phyloP scores from a whole-genome alignment of 2,329 filamentous ascomycete species.

The Apiospora arundinis region DNA sequence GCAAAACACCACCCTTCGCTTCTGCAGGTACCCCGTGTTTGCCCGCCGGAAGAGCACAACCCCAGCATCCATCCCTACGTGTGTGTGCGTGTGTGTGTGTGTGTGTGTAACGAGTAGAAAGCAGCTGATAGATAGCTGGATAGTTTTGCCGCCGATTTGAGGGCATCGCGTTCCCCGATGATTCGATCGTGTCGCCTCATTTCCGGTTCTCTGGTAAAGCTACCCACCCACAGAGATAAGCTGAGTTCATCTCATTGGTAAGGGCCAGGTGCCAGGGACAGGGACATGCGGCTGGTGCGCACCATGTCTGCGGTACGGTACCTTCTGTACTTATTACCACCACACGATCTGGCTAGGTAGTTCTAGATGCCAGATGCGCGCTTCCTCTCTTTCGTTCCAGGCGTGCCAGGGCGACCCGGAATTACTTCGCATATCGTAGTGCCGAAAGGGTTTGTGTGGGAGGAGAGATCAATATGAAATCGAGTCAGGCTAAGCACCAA shows the following conservation, averaged over 20 bases:
- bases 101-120: background rate
- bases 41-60: background rate
- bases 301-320: conserved; percentile 1
- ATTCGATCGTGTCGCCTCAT: conserved; percentile 15
- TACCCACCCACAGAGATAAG: conserved; percentile 20
- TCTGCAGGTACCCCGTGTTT: conserved; percentile 17
- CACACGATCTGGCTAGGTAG: background rate
- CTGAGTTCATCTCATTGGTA: conserved; percentile 19
- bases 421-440: background rate
- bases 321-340: background rate
- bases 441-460: background rate
- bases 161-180: conserved; percentile 14
- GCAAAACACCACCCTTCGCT: conserved; percentile 6
- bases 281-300: conserved; percentile 13
- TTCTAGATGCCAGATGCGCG: conserved; percentile 12
- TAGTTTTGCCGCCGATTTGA: background rate
- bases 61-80: conserved; percentile 2
- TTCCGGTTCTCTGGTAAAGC: conserved; percentile 16
- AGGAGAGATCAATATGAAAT: background rate
- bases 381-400: background rate
- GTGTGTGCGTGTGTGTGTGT: background rate
- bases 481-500: conserved; percentile 2
- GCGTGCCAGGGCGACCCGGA: background rate
- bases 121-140: background rate
- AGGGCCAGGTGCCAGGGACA: background rate